These are phyloP conservation scores for Dactylellina drechsleri DNA, from an alignment of 2,329 filamentous ascomycete genomes.

Conservation along the genomic window DNA sequence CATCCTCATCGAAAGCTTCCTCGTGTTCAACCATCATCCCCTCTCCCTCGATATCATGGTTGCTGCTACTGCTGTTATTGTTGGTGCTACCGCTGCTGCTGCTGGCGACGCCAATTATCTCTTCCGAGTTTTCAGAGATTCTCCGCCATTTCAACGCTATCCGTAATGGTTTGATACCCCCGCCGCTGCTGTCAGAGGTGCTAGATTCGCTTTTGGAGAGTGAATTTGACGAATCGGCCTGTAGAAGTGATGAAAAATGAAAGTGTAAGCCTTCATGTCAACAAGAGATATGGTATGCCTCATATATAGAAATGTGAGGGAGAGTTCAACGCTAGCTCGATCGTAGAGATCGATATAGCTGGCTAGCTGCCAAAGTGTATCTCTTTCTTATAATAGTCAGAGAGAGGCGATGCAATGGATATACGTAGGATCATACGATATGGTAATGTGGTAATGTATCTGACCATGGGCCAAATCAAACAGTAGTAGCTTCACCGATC, in stretches of 20 bases:
- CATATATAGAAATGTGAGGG: neutral
- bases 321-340: neutral
- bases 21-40: constrained; percentile 52
- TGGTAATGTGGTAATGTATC: neutral
- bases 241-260: constrained; percentile 4
- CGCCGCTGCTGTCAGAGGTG: neutral
- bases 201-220: neutral
- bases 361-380: neutral
- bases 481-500: constrained; percentile 41
- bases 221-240: constrained; percentile 20
- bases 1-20: constrained; percentile 50
- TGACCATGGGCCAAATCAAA: neutral
- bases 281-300: constrained; percentile 7
- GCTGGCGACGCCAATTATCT: constrained; percentile 29
- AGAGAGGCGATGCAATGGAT: neutral
- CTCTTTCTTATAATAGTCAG: neutral
- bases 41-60: constrained; percentile 51
- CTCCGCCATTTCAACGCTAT: constrained; percentile 50
- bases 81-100: constrained; percentile 1
- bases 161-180: constrained; percentile 31
- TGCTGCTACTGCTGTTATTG: neutral
- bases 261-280: constrained; percentile 24
- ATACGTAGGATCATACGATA: constrained; percentile 31
- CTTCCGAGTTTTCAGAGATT: constrained; percentile 49
- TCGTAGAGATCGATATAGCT: neutral